Percentiles rank a stretch among this genome's conserved stretches.
These are phyloP conservation scores for Xylaria venustula DNA, from an alignment of 495 filamentous ascomycete genomes.

Conservation along the genomic window DNA sequence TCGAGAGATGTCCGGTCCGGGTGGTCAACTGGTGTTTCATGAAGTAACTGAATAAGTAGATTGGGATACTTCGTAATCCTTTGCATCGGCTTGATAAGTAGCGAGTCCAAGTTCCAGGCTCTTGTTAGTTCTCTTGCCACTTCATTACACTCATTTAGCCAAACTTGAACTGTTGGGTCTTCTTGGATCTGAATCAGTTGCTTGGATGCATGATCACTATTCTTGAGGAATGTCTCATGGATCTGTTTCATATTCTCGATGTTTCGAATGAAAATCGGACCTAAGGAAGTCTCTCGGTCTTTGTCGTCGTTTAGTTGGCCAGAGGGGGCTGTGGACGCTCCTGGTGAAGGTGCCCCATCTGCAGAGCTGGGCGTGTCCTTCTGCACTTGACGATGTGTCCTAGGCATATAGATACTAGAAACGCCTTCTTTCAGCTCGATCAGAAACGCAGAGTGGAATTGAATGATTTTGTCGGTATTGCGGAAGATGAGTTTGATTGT, in stretches of 20 bases:
- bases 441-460: slow-evolving; percentile 75
- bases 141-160: slow-evolving; percentile 87
- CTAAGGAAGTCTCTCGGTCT: slow-evolving; percentile 73
- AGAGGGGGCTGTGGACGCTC: slow-evolving; percentile 26
- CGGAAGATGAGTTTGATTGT: slow-evolving; percentile 87
- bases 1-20: slow-evolving; percentile 72
- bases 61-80: slow-evolving; percentile 89
- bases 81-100: slow-evolving; percentile 95
- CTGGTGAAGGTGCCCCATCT: slow-evolving; percentile 31
- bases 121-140: slow-evolving; percentile 84
- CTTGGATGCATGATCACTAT: slow-evolving; percentile 79
- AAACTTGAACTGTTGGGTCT: slow-evolving; percentile 75
- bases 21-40: slow-evolving; percentile 76
- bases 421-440: slow-evolving; percentile 75
- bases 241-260: slow-evolving; percentile 78
- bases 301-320: slow-evolving; percentile 48
- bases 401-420: slow-evolving; percentile 65
- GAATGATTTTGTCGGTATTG: slow-evolving; percentile 82
- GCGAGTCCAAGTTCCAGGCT: slow-evolving; percentile 90
- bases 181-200: slow-evolving; percentile 71
- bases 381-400: slow-evolving; percentile 40
- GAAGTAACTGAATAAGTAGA: slow-evolving; percentile 71
- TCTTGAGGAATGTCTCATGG: slow-evolving; percentile 82
- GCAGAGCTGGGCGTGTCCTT: slow-evolving; percentile 33
- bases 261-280: slow-evolving; percentile 72